phyloP scores from a whole-genome alignment of 208 protist genomes.

The Crithidia acanthocephali region DNA sequence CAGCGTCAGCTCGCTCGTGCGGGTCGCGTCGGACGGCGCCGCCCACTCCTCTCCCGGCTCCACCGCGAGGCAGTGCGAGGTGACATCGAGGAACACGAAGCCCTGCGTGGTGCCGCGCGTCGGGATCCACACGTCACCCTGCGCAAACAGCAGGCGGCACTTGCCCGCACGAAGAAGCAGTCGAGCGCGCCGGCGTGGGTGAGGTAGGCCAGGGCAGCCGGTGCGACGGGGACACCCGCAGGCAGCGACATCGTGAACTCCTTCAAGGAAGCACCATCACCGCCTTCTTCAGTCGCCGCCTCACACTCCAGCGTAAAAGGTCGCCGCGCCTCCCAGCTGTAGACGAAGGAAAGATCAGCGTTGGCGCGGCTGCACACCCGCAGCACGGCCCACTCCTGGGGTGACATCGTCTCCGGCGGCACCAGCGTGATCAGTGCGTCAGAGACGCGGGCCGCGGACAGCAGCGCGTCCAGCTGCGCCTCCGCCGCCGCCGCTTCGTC shows the following conservation, averaged over 20 bases:
- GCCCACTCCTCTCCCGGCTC: constrained; percentile 44
- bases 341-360: constrained; percentile 34
- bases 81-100: constrained; percentile 39
- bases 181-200: constrained; percentile 38
- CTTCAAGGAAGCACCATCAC: not conserved
- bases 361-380: constrained; percentile 36
- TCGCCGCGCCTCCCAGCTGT: constrained; percentile 33
- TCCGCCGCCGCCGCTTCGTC: constrained; percentile 11
- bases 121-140: constrained; percentile 56
- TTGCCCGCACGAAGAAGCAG: constrained; percentile 34
- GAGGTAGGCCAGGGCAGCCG: constrained; percentile 42
- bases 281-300: not conserved
- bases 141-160: constrained; percentile 38
- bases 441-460: constrained; percentile 41
- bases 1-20: constrained; percentile 41
- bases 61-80: constrained; percentile 49
- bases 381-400: constrained; percentile 30
- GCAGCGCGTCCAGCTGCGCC: constrained; percentile 26
- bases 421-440: constrained; percentile 48
- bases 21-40: constrained; percentile 12
- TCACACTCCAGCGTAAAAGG: constrained; percentile 28
- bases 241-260: constrained; percentile 20
- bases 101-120: constrained; percentile 42
- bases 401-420: constrained; percentile 29
- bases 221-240: constrained; percentile 35